Conservation (phyloP, 148 eudicot species). For the Tetragonia tetragonoides region DNA sequence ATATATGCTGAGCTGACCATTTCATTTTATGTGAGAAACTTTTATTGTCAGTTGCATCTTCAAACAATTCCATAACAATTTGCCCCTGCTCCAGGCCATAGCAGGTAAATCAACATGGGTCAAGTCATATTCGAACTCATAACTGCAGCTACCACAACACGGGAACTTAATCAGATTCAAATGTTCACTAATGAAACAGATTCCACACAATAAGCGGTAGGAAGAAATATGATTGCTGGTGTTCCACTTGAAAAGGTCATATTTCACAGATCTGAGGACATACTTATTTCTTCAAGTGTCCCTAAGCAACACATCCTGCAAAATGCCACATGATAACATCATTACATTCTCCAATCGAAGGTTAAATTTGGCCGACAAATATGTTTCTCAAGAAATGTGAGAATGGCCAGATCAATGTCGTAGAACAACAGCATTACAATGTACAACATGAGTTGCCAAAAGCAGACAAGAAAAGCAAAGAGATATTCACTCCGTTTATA, state of each 20-base stretch:
- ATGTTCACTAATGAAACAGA: constrained; percentile 7
- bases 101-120: not conserved
- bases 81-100: no score
- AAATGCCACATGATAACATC: not conserved
- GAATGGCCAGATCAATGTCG: not conserved
- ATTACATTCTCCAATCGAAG: not conserved
- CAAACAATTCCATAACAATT: no score
- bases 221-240: constrained; percentile 2
- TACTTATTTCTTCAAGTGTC: constrained; percentile 25
- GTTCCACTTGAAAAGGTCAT: constrained; percentile 12
- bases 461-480: no score
- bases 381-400: not conserved
- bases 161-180: constrained; percentile 1
- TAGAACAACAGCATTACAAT: not conserved
- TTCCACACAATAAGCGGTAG: constrained; percentile 1
- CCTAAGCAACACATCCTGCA: constrained; percentile 27
- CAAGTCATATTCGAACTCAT: not conserved
- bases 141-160: not conserved
- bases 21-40: no score
- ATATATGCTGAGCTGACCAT: no score
- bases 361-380: not conserved
- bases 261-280: constrained; percentile 11
- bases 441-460: not conserved
- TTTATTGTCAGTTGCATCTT: no score
- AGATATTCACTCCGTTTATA: no score